Evolutionary conservation across 2,329 filamentous ascomycete species (phyloP).

Genomic region (Aspergillus sp.): DNA sequence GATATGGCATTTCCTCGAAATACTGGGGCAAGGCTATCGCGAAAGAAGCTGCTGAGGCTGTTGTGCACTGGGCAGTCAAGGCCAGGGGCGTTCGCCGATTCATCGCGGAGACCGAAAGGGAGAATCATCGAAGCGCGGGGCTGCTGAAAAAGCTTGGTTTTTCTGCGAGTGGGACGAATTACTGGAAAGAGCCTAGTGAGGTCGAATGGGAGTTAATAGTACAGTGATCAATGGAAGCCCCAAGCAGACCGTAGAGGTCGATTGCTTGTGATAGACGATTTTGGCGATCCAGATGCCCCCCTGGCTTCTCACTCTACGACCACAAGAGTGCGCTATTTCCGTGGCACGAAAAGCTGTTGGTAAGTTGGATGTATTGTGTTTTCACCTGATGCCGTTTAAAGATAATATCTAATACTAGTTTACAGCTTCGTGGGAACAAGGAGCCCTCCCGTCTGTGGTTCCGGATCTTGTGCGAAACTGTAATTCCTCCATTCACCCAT

Average conservation of each 20-base stretch:
- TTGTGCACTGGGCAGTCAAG: not conserved
- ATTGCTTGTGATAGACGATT: not conserved
- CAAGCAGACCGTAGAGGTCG: not conserved
- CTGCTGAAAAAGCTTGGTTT: not conserved
- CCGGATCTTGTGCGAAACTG: slow-evolving; percentile 28
- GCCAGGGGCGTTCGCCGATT: not conserved
- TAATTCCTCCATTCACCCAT: slow-evolving; percentile 68
- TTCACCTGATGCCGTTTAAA: not conserved
- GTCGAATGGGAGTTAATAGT: not conserved
- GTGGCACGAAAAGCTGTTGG: not conserved
- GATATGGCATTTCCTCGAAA: not conserved
- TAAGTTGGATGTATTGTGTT: not conserved
- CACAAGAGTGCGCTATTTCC: not conserved
- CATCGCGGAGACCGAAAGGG: not conserved
- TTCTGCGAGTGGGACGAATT: not conserved
- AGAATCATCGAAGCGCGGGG: not conserved
- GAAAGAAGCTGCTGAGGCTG: not conserved
- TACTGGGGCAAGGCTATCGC: not conserved
- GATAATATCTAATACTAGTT: not conserved
- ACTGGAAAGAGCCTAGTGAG: not conserved
- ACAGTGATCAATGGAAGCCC: not conserved
- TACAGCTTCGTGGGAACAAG: slow-evolving; percentile 9
- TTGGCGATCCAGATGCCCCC: not conserved
- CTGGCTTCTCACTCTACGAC: not conserved
- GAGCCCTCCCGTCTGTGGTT: not conserved